Base-by-base conservation (phyloP, 495 filamentous ascomycete species). In the Saxophila tyrrhenica region DNA sequence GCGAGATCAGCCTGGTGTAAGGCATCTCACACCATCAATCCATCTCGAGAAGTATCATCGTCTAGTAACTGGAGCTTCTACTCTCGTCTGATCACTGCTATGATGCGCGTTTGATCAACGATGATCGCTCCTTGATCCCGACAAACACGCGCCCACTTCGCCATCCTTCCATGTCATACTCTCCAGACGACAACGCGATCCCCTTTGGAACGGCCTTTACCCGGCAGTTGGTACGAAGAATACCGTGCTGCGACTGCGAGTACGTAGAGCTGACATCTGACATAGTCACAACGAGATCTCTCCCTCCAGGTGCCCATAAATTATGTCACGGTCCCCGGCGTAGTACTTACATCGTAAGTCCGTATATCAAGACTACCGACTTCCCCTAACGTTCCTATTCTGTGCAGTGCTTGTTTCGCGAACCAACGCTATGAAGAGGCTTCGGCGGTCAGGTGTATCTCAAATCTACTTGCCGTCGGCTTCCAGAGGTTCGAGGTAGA, bases 401-500 rank as follows among this genome's bases (percentile, higher is more conserved):
- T 39, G 35, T 9, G 16, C 35, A 48, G 45, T 23, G 81, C 78
- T 16, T 85, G 82, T 58, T 85, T 85, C 61, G 65, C 70, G 10
- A 56, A 76, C 56, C 65, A 70, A 17, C 62, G 68, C 21, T 83
- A 76, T 62, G 74, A 76, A 50, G 66, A 71, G 58, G 58, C 61
- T 9, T 64, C 66, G 3, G 73, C 73, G 7, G 67, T 64, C 16
- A 68, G 69, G 60, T 85, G 82, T 62, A 60, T 84, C 17, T 82
- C 80, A 2, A 83, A 82, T 60, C 67, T 85, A 1, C 69, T 85
- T 2, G 72, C 76, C 0, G 66, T 73, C 9, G 79, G 77, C n/a
- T 83, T 78, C 54, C 70, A 73, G 25, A 72, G 77, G 48, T 74
- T 84, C 25, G 63, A 77, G 29, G 62, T 82, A n/a, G 82, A 85